Evolutionary conservation across 2,329 filamentous ascomycete species (phyloP).

Genomic region (Fusarium brevicatenulatum): DNA sequence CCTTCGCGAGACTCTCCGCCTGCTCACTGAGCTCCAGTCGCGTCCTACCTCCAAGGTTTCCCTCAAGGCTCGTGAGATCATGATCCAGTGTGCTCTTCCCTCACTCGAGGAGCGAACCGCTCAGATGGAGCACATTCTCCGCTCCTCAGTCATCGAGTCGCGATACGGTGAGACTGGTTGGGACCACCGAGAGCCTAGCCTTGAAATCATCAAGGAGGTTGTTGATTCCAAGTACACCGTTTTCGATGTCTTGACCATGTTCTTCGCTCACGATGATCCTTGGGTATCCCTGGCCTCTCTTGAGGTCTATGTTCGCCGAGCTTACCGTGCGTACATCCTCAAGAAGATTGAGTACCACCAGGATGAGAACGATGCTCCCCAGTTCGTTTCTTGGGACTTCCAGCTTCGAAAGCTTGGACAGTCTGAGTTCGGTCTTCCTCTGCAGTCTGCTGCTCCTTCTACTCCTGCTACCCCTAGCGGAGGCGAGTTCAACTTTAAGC

Average conservation of each 20-base stretch:
- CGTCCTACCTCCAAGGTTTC: constrained; percentile 90
- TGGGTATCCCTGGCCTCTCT: constrained; percentile 95
- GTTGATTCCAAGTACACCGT: constrained; percentile 99
- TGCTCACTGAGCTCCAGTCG: constrained; percentile 85
- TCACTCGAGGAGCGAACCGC: constrained; percentile 93
- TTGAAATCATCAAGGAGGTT: constrained; percentile 94
- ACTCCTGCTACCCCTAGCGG: constrained; percentile 80
- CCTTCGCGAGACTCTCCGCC: constrained; percentile 83
- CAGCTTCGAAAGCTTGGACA: constrained; percentile 92
- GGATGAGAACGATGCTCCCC: constrained; percentile 72
- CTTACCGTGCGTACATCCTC: constrained; percentile 94
- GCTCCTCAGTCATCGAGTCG: constrained; percentile 95
- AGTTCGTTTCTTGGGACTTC: constrained; percentile 96
- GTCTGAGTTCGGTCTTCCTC: constrained; percentile 85
- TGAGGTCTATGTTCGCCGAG: constrained; percentile 95
- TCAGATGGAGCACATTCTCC: constrained; percentile 99
- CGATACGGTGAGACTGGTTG: constrained; percentile 96
- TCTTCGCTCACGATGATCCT: constrained; percentile 93
- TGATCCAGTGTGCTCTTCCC: constrained; percentile 96
- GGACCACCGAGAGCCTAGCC: constrained; percentile 92
- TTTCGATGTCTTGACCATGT: constrained; percentile 92
- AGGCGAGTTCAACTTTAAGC: constrained; percentile 72
- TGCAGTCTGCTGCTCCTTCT: constrained; percentile 83
- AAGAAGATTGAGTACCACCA: constrained; percentile 91
- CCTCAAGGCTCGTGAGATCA: constrained; percentile 94